Conservation (phyloP, 2,329 filamentous ascomycete species). For the Cladosporium sp. region DNA sequence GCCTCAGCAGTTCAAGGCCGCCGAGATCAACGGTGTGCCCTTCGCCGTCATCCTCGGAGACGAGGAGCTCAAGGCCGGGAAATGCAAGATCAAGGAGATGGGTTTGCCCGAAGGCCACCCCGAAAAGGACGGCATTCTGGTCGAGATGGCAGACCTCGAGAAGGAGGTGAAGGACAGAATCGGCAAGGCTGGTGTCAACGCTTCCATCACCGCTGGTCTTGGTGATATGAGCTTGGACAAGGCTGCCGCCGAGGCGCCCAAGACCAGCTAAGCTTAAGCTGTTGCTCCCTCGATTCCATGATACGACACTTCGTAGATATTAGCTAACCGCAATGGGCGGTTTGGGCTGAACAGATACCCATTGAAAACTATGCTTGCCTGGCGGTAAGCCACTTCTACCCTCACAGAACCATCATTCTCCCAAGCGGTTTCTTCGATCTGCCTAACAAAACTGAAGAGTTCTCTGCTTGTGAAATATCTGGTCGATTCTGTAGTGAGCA, state of each 20-base stretch:
- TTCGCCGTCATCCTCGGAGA: constrained; percentile 88
- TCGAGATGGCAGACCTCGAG: constrained; percentile 61
- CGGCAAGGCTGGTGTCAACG: constrained; percentile 13
- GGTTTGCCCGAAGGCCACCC: constrained; percentile 76
- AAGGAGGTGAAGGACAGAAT: constrained; percentile 57
- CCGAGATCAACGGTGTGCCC: constrained; percentile 73
- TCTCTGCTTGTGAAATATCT: no score
- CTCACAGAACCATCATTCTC: no score
- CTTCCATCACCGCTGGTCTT: constrained; percentile 20
- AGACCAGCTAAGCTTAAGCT: constrained; percentile 17
- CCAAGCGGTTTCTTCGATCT: no score
- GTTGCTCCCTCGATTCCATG: not conserved
- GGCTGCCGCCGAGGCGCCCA: constrained; percentile 18
- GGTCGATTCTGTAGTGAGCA: no score
- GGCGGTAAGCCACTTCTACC: not conserved
- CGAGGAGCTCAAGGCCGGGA: constrained; percentile 77
- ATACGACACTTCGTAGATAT: not conserved
- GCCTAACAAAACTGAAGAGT: no score
- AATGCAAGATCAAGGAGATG: constrained; percentile 85
- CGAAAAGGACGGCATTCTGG: constrained; percentile 81
- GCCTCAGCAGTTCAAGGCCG: constrained; percentile 84
- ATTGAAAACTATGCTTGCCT: constrained; percentile 5
- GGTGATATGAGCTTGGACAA: constrained; percentile 22
- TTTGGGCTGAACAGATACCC: constrained; percentile 7
- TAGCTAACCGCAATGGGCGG: constrained; percentile 4